These are phyloP conservation scores for Hypomontagnella submonticulosa DNA, from an alignment of 495 filamentous ascomycete genomes.

Conservation along the genomic window DNA sequence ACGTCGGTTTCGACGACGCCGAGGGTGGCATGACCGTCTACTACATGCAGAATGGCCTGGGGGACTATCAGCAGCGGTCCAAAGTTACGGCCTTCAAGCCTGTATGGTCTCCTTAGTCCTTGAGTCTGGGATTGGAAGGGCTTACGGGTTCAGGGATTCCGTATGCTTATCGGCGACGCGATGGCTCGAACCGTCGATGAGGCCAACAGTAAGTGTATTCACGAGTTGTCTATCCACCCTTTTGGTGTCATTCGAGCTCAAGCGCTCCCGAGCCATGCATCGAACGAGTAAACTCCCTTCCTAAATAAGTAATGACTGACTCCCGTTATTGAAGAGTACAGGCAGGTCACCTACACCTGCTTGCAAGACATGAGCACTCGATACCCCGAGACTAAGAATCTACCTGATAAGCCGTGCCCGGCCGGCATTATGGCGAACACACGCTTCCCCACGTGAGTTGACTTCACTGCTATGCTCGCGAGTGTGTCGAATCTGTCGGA, in stretches of 20 bases:
- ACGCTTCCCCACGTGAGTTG: slow-evolving; percentile 49
- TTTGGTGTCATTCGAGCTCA: too few relatives aligned
- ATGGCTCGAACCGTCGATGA: slow-evolving; percentile 41
- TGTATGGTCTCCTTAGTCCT: slow-evolving; percentile 32
- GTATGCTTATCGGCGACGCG: slow-evolving; percentile 48
- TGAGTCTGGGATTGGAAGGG: not conserved
- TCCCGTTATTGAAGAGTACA: too few relatives aligned
- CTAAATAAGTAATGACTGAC: too few relatives aligned
- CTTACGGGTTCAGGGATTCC: slow-evolving; percentile 45
- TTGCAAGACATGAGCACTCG: slow-evolving; percentile 39
- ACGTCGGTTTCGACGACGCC: slow-evolving; percentile 50
- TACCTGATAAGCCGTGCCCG: slow-evolving; percentile 42
- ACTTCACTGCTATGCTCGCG: not conserved
- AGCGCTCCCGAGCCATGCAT: too few relatives aligned
- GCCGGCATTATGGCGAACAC: slow-evolving; percentile 55
- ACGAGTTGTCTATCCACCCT: too few relatives aligned
- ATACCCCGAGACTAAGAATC: slow-evolving; percentile 43
- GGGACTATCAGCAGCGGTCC: slow-evolving; percentile 41
- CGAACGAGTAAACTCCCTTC: too few relatives aligned
- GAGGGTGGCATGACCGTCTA: slow-evolving; percentile 56
- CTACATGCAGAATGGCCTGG: slow-evolving; percentile 53
- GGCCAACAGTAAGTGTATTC: too few relatives aligned
- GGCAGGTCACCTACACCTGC: slow-evolving; percentile 48
- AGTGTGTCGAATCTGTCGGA: not conserved
- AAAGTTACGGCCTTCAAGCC: slow-evolving; percentile 56